Evolutionary conservation across 495 filamentous ascomycete species (phyloP), one percentile per base, ranked within the genome.

Genomic region (Schizothecium vesticola): DNA sequence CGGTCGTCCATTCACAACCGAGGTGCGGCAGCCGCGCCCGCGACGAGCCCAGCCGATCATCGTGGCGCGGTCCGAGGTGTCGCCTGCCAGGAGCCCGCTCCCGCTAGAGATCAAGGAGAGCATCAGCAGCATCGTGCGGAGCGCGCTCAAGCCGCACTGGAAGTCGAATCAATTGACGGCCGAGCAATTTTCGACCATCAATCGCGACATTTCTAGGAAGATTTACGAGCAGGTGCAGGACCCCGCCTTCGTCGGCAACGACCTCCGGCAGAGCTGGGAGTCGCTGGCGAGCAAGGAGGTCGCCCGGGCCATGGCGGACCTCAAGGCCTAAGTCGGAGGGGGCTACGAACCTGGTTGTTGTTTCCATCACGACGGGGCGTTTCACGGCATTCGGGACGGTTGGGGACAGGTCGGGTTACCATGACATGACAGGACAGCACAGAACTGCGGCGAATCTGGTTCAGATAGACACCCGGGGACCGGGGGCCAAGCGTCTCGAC

Each of bases 161-260:
- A 81, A 90, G 69, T 86, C 87, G 13, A 87, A 87, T 65, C 81
- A 87, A 58, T 80, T 97, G 11, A 89, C 88, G 33, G 89, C 91
- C 71, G 89, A 96, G 56, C 90, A 97, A 76, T 97, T 92, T 79
- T 93, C 89, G 6, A 86, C 89, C 59, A 93, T 97, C 79, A 97
- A 97, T 75, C 87, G 92, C 59, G 89, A 87, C 43, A 87, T 97
- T 26, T 95, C 91, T 16, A 86, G 91, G 21, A 89, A 86, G 78
- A 80, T 97, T n/a, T 97, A 97, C 75, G 91, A 96, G 55, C 86
- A 87, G 51, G 87, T 94, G 16, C 86, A 85, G 7, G 87, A 89
- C 59, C 81, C 83, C 1, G 82, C 85, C n/a, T 67, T 75, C 3
- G 71, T 81, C 29, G 84, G 87, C 33, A 81, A 86, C 11, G 83